These are phyloP conservation scores for Triticum urartu DNA, from an alignment of 176 grass and related monocot genomes.

Conservation along the genomic window DNA sequence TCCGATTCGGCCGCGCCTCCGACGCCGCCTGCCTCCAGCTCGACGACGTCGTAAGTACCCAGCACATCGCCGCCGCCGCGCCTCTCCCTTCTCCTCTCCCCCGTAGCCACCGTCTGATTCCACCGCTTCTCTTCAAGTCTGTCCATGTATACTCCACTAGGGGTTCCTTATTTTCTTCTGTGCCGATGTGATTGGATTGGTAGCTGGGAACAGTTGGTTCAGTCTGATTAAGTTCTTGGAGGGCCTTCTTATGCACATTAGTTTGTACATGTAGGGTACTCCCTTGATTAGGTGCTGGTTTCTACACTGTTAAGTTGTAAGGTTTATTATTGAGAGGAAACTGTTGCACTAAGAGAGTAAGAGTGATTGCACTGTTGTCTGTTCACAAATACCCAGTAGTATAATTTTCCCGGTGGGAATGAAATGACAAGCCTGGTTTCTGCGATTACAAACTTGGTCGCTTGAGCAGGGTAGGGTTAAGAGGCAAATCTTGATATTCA, in stretches of 20 bases:
- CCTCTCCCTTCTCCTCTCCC: not conserved
- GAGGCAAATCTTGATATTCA: not conserved
- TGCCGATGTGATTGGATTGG: not conserved
- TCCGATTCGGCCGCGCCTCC: slow-evolving; percentile 64
- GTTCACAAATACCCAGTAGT: not conserved
- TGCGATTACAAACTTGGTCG: not conserved
- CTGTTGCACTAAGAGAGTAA: too few species aligned
- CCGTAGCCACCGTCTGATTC: not conserved
- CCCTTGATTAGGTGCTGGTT: too few species aligned
- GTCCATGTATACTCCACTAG: not conserved
- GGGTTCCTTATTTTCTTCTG: not conserved
- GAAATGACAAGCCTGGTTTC: not conserved
- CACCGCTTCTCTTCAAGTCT: not conserved
- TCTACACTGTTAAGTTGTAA: not conserved
- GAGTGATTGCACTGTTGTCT: not conserved
- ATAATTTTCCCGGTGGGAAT: not conserved
- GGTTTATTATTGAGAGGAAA: not conserved
- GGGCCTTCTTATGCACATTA: not conserved
- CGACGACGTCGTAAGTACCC: slow-evolving; percentile 57
- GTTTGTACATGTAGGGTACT: too few species aligned
- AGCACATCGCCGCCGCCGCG: not conserved
- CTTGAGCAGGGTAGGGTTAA: not conserved
- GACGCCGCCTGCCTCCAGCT: slow-evolving; percentile 75
- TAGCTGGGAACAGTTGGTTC: not conserved
- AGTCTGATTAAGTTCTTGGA: not conserved